Evolutionary conservation across 2,329 filamentous ascomycete species (phyloP), one percentile per base, ranked within the genome.

Genomic region (Penicillium italicum): DNA sequence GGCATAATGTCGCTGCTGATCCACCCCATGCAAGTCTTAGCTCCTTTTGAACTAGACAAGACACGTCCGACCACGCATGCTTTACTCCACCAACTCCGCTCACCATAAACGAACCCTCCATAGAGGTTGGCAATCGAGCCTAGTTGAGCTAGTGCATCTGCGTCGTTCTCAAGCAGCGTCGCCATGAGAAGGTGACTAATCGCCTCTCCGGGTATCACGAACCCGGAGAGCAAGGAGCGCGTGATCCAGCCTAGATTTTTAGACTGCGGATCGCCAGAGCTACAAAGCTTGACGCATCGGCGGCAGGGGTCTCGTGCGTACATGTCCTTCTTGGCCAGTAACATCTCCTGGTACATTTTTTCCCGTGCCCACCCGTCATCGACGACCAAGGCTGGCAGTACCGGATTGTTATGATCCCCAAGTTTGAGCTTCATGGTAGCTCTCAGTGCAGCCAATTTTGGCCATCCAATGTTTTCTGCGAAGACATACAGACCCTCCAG

Each of bases 21-120:
- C 82, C 82, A 85, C 7, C 80, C 81, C 79, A 83, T 81, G 55
- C 78, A 82, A 49, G 81, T 79, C 34, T 71, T 69, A 6, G 76
- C 74, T 14, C 72, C 76, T 8, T 74, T 66, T 28, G 76, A 50
- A 40, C 77, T 74, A 33, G 78, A 77, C 28, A 85, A 56, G 0
- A 85, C 79, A 28, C 81, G 76, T 0, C 79, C 80, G n/a, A 82
- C 74, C 31, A 84, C 72, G 37, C 77, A 82, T 41, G 72, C 72
- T 64, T 82, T 83, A 64, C 81, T 83, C 82, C 82, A 85, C 76
- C 79, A 85, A 44, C 76, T 80, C 33, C 73, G 73, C 4, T 70
- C 74, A 8, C 70, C 62, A 56, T 81, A 82, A 26, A 80, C 65
- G 57, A 85, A 83, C 2, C 82, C 82, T 20, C 81, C 80, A 50